Evolutionary conservation across 176 grass and related monocot species (phyloP).

Genomic region (Oryza nivara): DNA sequence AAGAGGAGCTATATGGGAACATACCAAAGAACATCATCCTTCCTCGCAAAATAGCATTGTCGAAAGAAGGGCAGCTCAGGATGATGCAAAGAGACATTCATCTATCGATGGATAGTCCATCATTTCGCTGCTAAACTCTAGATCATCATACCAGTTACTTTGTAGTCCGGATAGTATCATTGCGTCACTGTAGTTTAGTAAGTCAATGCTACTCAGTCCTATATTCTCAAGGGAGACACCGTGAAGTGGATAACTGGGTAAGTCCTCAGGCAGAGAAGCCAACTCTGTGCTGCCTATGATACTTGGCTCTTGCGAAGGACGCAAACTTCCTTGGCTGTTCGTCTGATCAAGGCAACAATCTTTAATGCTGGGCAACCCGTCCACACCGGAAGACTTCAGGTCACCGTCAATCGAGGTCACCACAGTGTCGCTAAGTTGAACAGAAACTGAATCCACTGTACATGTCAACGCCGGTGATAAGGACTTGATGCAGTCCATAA

Average conservation of each 20-base stretch:
- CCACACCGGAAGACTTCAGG: constrained; percentile 50
- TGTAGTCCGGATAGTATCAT: constrained; percentile 48
- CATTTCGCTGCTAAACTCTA: constrained; percentile 55
- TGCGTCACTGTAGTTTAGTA: constrained; percentile 62
- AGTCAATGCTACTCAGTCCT: constrained; percentile 65
- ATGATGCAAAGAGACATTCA: constrained; percentile 80
- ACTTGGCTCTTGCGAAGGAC: constrained; percentile 46
- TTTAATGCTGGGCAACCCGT: constrained; percentile 52
- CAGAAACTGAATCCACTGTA: constrained; percentile 71
- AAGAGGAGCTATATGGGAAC: constrained; percentile 47
- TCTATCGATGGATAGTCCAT: constrained; percentile 67
- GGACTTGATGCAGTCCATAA: constrained; percentile 61
- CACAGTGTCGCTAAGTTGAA: constrained; percentile 59
- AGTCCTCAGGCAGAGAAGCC: constrained; percentile 60
- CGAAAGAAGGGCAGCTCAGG: constrained; percentile 25
- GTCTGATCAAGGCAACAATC: constrained; percentile 53
- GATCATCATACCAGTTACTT: constrained; percentile 85
- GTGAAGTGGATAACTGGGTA: constrained; percentile 64
- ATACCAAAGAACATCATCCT: constrained; percentile 52
- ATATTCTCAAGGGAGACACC: constrained; percentile 77
- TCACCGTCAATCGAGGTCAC: constrained; percentile 41
- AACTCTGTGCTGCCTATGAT: constrained; percentile 54
- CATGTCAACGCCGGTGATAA: constrained; percentile 63
- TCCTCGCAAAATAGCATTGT: constrained; percentile 32
- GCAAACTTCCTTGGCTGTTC: constrained; percentile 37